Percentiles rank a stretch among this genome's conserved stretches.
phyloP scores from a whole-genome alignment of 768 basidiomycete genomes.

The Podaxis sp. region DNA sequence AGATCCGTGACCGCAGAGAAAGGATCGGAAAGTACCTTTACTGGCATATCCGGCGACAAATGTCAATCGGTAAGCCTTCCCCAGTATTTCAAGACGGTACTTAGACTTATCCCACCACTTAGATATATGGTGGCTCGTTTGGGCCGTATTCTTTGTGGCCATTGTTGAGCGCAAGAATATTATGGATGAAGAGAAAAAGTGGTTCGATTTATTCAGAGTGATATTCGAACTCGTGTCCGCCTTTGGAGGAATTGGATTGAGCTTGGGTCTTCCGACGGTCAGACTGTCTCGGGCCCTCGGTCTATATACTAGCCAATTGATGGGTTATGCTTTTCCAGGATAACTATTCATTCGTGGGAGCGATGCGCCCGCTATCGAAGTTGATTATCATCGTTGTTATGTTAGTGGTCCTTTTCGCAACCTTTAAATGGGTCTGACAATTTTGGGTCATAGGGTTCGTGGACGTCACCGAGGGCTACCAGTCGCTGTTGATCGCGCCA shows the following conservation, averaged over 20 bases:
- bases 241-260: conserved; percentile 69
- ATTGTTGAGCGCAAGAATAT: conserved; percentile 67
- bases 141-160: conserved; percentile 69
- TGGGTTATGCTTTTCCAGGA: conserved; percentile 29
- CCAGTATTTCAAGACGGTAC: not conserved
- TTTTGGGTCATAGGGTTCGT: conserved; percentile 46
- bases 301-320: not conserved
- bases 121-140: conserved; percentile 84
- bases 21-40: conserved; percentile 44
- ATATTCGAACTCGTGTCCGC: conserved; percentile 69
- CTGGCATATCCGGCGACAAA: conserved; percentile 67
- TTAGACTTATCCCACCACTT: conserved; percentile 14
- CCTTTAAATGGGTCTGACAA: not conserved
- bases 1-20: conserved; percentile 35
- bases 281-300: conserved; percentile 7
- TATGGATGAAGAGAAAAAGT: conserved; percentile 53
- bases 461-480: conserved; percentile 73
- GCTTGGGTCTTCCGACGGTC: conserved; percentile 57
- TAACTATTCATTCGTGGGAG: conserved; percentile 64
- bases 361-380: conserved; percentile 66
- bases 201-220: conserved; percentile 60
- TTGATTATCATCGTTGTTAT: conserved; percentile 72
- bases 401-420: conserved; percentile 30
- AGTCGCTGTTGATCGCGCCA: conserved; percentile 65
- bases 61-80: conserved; percentile 46